Percentiles rank a stretch among this genome's conserved stretches.
phyloP scores from a whole-genome alignment of 2,329 filamentous ascomycete species.

The Fusarium marasasianum region DNA sequence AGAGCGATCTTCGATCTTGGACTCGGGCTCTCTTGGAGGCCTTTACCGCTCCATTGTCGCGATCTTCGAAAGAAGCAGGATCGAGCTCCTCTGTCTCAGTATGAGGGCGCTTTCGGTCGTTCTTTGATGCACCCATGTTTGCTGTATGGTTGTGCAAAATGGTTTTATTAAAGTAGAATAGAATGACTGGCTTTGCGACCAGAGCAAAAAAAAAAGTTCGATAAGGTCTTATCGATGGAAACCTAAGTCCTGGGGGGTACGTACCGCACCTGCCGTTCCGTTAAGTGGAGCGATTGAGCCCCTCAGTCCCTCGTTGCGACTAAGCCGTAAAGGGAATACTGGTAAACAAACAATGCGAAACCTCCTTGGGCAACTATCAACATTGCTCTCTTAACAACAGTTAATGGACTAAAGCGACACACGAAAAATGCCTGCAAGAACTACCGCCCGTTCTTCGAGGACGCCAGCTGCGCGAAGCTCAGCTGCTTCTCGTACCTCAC shows the following conservation, averaged over 20 bases:
- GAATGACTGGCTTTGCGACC: slow-evolving; percentile 13
- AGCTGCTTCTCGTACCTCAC: slow-evolving; percentile 60
- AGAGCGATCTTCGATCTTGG: slow-evolving; percentile 77
- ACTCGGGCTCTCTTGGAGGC: slow-evolving; percentile 65
- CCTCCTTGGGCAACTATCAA: slow-evolving; percentile 6
- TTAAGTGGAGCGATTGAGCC: neutral
- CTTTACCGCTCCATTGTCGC: slow-evolving; percentile 46
- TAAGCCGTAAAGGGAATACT: slow-evolving; percentile 47
- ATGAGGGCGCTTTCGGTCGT: slow-evolving; percentile 50
- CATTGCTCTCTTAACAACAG: neutral
- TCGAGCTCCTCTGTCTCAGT: slow-evolving; percentile 47
- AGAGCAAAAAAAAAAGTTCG: slow-evolving; percentile 23
- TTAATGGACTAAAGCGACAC: slow-evolving; percentile 9
- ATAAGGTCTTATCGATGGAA: slow-evolving; percentile 22
- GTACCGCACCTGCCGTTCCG: neutral
- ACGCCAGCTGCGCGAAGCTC: slow-evolving; percentile 57
- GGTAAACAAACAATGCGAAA: slow-evolving; percentile 44
- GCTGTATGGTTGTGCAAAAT: neutral
- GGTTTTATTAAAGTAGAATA: neutral
- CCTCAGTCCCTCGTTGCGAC: slow-evolving; percentile 14
- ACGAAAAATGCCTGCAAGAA: slow-evolving; percentile 59
- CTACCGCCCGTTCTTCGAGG: slow-evolving; percentile 58
- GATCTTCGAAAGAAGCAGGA: slow-evolving; percentile 44
- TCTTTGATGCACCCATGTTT: slow-evolving; percentile 45
- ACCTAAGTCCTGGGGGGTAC: neutral